Conservation (phyloP, 2,329 filamentous ascomycete species). For the Aschersonia sp. region DNA sequence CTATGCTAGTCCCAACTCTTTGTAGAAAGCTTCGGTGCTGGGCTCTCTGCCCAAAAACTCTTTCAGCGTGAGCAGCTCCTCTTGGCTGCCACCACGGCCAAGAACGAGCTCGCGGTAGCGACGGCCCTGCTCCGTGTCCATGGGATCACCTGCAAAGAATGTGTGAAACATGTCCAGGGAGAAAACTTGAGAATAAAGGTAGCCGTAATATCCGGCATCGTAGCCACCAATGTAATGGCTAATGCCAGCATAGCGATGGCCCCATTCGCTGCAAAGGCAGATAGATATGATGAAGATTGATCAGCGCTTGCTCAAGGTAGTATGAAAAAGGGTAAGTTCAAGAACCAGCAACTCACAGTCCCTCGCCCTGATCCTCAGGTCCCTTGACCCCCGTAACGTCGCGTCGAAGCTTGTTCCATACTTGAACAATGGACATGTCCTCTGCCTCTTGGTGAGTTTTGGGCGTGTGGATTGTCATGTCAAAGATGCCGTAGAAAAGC, state of each 20-base stretch:
- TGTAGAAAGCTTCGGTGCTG: slow-evolving; percentile 65
- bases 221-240: slow-evolving; percentile 75
- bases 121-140: slow-evolving; percentile 59
- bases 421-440: slow-evolving; percentile 45
- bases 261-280: slow-evolving; percentile 40
- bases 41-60: slow-evolving; percentile 67
- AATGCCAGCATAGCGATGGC: slow-evolving; percentile 65
- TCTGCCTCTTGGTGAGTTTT: slow-evolving; percentile 54
- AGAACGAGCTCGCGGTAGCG: slow-evolving; percentile 67
- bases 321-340: neutral
- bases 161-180: slow-evolving; percentile 76
- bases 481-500: slow-evolving; percentile 68
- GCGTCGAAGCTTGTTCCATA: slow-evolving; percentile 59
- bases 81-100: slow-evolving; percentile 61
- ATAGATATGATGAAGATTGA: slow-evolving; percentile 2
- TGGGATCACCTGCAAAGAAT: slow-evolving; percentile 64
- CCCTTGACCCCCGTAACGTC: slow-evolving; percentile 63
- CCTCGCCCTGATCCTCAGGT: slow-evolving; percentile 48
- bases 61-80: slow-evolving; percentile 68
- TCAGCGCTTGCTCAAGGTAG: neutral
- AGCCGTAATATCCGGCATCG: slow-evolving; percentile 72
- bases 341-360: slow-evolving; percentile 25
- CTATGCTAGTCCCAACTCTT: slow-evolving; percentile 45
- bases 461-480: slow-evolving; percentile 68
- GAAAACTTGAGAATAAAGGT: slow-evolving; percentile 64